Evolutionary conservation across 177 flowering plant genomes (phyloP), one percentile per base, ranked within the genome.

Genomic region (Telopea speciosissima): DNA sequence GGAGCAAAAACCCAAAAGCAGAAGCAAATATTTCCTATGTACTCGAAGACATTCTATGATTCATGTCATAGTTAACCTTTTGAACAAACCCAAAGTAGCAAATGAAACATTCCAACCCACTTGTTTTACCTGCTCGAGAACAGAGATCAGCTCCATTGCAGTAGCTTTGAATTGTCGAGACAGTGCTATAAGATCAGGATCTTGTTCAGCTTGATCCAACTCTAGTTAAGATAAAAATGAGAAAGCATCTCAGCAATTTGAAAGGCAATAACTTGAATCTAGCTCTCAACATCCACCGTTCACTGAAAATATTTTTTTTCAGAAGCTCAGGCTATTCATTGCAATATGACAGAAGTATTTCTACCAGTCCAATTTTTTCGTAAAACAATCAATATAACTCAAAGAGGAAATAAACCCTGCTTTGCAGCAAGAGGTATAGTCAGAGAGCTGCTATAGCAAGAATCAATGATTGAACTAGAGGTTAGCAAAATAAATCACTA

Each of bases 191-290:
- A 89, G 89, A 67, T 93, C 99, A 63, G 96, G 90, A 65, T 96
- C 97, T 80, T 96, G 93, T 82, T 91, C 97, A 42, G 87, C 92
- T 77, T 83, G 94, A 82, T 93, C 98, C 94, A 96, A 83, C 84
- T 93, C 99, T 96, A 76, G 54, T 49, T 56, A 79, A 71, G 36
- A 70, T 62, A 49, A 70, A 76, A 68, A 77, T 26, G 54, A 73
- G 61, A 82, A 68, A 42, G 19, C 17, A 79, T 68, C 76, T 81
- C 76, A 81, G 84, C 74, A 76, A 66, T 71, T 52, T 31, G 56
- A 68, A 24, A 75, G 54, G 24, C 36, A 25, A 49, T 24, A 40
- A 56, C 54, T 60, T 26, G 26, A 71, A 74, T 67, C 59, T 40
- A 68, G 66, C 33, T 63, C 22, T 44, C 65, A 72, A 67, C 52